Conservation (phyloP, 164 flowering plant species). For the Chimonanthus salicifolius region DNA sequence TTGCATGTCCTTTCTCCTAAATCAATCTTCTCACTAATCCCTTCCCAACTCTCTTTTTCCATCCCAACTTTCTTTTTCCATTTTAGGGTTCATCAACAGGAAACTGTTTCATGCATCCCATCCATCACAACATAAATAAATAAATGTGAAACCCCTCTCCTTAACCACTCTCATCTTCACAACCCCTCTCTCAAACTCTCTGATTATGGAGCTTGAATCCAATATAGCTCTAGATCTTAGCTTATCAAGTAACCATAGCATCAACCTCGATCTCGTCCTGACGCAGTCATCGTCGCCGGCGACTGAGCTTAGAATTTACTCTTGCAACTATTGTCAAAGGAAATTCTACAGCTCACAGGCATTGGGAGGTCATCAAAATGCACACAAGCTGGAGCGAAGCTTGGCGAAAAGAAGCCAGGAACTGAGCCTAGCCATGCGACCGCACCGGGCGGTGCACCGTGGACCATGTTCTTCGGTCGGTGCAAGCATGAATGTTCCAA, state of each 20-base stretch:
- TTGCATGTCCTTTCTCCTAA: slow-evolving; percentile 22
- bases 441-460: slow-evolving; percentile 17
- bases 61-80: neutral
- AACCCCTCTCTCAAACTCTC: slow-evolving; percentile 6
- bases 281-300: slow-evolving; percentile 31
- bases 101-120: slow-evolving; percentile 8
- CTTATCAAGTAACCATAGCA: slow-evolving; percentile 22
- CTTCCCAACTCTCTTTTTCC: neutral
- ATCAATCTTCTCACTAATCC: neutral
- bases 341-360: slow-evolving; percentile 87
- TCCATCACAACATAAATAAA: slow-evolving; percentile 16
- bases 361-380: slow-evolving; percentile 89
- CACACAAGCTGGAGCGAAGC: slow-evolving; percentile 77
- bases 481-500: neutral
- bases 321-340: slow-evolving; percentile 73
- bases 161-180: slow-evolving; percentile 8
- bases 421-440: slow-evolving; percentile 21
- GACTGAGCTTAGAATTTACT: slow-evolving; percentile 39
- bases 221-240: slow-evolving; percentile 29
- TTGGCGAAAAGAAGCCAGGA: slow-evolving; percentile 64
- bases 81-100: slow-evolving; percentile 27
- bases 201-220: slow-evolving; percentile 38
- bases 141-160: slow-evolving; percentile 3
- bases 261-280: slow-evolving; percentile 37
- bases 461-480: neutral